Base-by-base conservation (phyloP, 1,284 basidiomycete species). In the Irpex lacteus region DNA sequence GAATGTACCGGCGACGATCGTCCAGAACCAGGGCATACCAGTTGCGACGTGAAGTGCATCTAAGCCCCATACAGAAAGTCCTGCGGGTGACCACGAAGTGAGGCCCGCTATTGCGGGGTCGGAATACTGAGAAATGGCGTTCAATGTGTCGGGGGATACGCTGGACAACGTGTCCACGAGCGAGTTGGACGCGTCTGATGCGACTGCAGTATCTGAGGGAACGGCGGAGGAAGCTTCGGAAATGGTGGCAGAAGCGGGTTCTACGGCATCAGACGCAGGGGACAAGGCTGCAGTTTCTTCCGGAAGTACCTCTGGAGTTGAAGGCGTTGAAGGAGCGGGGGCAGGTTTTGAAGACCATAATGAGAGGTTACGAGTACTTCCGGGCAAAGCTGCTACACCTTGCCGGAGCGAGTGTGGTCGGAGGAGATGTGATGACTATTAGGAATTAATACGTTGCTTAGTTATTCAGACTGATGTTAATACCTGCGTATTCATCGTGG, bases 1-100 rank as follows among this genome's bases (percentile, higher is more conserved):
- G 9, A 92, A 69, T 19, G 92, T 90, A 56, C 90, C 86, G 5
- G 82, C 78, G 38, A 94, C 79, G 75, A 98, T 95, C 37, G 89
- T 90, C 75, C 86, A 89, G 82, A 94, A 94, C 94, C 94, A 96
- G 2, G 94, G 92, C 63, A 96, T 73, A 37, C 89, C 91, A 0
- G 90, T 89, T 52, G 82, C 77, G 62, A 91, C 87, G 68, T 95
- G 88, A 58, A 95, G 76, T 50, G 87, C 72, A 71, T 97, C 94
- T 64, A 96, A 81, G 6, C 80, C 71, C 70, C 82, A 81, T 47
- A 79, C 78, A 37, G 69, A 73, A 26, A 77, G 56, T 4, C 76
- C 77, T 1, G 73, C 67, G 21, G 77, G 77, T 3, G 81, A 85
- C 85, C 86, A 92, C 70, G 83, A 79, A 18, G 84, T 81, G 4